Percentiles rank a stretch among this genome's conserved stretches.
Evolutionary conservation across 2,329 filamentous ascomycete genomes (phyloP).

Genomic region (Blastomyces parvus): DNA sequence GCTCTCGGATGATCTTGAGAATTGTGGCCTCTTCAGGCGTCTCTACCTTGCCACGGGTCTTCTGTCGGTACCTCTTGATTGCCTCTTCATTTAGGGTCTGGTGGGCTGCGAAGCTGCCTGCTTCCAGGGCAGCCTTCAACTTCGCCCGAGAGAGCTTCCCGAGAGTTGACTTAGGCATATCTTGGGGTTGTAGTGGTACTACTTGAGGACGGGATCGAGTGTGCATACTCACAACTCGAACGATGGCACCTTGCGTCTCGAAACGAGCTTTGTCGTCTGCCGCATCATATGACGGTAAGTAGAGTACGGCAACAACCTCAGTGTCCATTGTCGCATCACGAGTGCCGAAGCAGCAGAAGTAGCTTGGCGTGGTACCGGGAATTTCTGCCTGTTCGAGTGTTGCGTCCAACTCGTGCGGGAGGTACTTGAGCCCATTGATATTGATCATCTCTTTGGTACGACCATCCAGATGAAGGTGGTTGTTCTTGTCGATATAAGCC

Average conservation of each 20-base stretch:
- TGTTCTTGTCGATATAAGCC: slow-evolving; percentile 23
- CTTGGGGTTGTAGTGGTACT: slow-evolving; percentile 20
- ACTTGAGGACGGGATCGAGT: slow-evolving; percentile 21
- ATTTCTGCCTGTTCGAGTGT: slow-evolving; percentile 27
- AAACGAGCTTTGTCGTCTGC: slow-evolving; percentile 20
- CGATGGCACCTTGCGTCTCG: slow-evolving; percentile 19
- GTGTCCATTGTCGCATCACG: slow-evolving; percentile 22
- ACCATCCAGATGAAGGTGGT: slow-evolving; percentile 31
- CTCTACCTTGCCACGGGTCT: background rate
- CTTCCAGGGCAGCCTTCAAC: slow-evolving; percentile 22
- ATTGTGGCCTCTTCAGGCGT: slow-evolving; percentile 15
- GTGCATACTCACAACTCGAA: slow-evolving; percentile 16
- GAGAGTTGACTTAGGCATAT: slow-evolving; percentile 29
- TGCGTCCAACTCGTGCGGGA: slow-evolving; percentile 26
- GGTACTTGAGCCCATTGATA: slow-evolving; percentile 36
- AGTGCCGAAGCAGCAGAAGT: slow-evolving; percentile 30
- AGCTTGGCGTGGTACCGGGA: slow-evolving; percentile 19
- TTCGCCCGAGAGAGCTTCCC: slow-evolving; percentile 36
- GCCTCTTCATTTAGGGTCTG: slow-evolving; percentile 13
- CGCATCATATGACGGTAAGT: slow-evolving; percentile 22
- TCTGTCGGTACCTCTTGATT: slow-evolving; percentile 13
- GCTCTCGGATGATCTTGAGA: slow-evolving; percentile 32
- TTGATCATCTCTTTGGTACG: slow-evolving; percentile 35
- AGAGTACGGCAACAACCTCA: slow-evolving; percentile 31
- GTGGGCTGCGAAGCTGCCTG: slow-evolving; percentile 20